Conservation (phyloP, 2,329 filamentous ascomycete genomes). For the Cylindrodendrum hubeiense region DNA sequence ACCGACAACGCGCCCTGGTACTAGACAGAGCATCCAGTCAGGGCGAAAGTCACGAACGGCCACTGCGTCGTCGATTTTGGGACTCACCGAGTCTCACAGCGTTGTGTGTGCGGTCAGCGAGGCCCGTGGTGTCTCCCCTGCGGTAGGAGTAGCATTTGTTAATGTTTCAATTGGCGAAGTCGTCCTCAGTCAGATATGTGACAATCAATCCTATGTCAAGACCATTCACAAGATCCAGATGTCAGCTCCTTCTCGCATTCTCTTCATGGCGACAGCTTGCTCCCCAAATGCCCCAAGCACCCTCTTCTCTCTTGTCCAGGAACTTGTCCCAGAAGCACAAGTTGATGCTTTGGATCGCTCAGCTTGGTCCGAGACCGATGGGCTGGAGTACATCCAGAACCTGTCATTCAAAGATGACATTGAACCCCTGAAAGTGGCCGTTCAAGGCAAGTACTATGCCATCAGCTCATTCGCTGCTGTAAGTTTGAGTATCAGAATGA, state of each 20-base stretch:
- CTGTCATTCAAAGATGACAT: conserved; percentile 86
- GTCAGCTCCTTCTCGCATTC: conserved; percentile 81
- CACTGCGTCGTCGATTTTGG: conserved; percentile 53
- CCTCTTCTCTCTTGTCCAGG: conserved; percentile 79
- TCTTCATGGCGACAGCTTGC: conserved; percentile 80
- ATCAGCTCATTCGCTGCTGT: conserved; percentile 89
- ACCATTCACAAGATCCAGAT: conserved; percentile 89
- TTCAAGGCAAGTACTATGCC: conserved; percentile 87
- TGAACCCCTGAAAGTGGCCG: conserved; percentile 82
- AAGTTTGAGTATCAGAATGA: conserved; percentile 47
- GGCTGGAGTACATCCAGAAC: conserved; percentile 81
- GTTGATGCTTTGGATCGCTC: conserved; percentile 74
- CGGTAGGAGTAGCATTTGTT: conserved; percentile 87
- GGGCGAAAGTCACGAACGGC: conserved; percentile 59
- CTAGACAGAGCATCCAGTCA: conserved; percentile 55
- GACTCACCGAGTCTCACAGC: conserved; percentile 69
- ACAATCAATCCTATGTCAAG: conserved; percentile 91
- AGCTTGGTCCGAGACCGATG: conserved; percentile 85
- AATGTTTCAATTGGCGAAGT: conserved; percentile 89
- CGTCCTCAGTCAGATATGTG: conserved; percentile 89
- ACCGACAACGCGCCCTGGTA: conserved; percentile 36
- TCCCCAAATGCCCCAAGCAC: conserved; percentile 77
- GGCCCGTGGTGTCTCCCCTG: conserved; percentile 86
- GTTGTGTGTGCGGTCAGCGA: conserved; percentile 92
- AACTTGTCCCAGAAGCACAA: conserved; percentile 55